Conservation (phyloP, 192 early-diverging fungal genomes). For the Entomortierella lignicola region DNA sequence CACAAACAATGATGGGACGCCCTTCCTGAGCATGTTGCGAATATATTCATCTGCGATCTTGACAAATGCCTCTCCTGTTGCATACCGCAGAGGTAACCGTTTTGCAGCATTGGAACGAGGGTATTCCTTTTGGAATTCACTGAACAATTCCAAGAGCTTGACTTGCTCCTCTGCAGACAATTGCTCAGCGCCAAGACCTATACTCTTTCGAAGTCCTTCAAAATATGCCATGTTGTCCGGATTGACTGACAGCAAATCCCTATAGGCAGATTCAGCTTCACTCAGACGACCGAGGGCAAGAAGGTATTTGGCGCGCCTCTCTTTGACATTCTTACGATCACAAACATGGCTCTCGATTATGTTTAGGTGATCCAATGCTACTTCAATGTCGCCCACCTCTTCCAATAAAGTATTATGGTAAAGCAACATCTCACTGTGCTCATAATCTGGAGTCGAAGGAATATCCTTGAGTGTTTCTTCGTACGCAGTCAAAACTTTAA, state of each 20-base stretch:
- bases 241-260: conserved; percentile 80
- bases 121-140: conserved; percentile 71
- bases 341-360: conserved; percentile 77
- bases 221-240: conserved; percentile 85
- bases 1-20: conserved; percentile 93
- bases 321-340: conserved; percentile 80
- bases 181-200: conserved; percentile 55
- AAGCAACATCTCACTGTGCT: conserved; percentile 86
- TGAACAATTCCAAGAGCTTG: conserved; percentile 38
- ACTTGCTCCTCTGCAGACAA: conserved; percentile 43
- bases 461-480: conserved; percentile 71
- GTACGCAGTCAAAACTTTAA: conserved; percentile 75
- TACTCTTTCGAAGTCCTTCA: conserved; percentile 67
- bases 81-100: conserved; percentile 80
- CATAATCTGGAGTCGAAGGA: conserved; percentile 61
- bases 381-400: conserved; percentile 80
- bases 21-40: conserved; percentile 83
- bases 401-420: conserved; percentile 91
- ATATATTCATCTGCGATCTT: conserved; percentile 73
- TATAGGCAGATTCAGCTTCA: conserved; percentile 82
- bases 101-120: conserved; percentile 86
- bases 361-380: conserved; percentile 82
- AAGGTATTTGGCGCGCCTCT: conserved; percentile 78
- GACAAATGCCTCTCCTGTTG: conserved; percentile 72
- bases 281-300: conserved; percentile 73